phyloP scores from a whole-genome alignment of 768 basidiomycete species.

The Leccinum variicolor region DNA sequence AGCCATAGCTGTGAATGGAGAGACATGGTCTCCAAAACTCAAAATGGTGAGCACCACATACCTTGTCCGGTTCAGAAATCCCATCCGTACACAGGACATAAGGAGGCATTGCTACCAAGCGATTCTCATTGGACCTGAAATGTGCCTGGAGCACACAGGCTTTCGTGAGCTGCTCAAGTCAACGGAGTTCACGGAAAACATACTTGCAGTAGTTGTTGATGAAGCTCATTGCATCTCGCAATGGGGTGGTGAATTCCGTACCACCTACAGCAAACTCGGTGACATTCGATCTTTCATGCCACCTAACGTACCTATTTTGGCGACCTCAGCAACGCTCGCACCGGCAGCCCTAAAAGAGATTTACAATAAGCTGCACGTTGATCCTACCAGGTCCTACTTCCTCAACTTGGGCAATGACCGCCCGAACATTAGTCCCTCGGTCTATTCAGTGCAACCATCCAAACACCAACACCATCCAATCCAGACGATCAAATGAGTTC shows the following conservation, averaged over 20 bases:
- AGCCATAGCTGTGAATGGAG: not conserved
- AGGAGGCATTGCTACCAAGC: not conserved
- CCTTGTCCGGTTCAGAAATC: not conserved
- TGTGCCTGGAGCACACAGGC: not conserved
- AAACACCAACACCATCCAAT: too few species aligned
- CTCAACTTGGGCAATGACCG: not conserved
- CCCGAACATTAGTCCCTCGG: not conserved
- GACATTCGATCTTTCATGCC: not conserved
- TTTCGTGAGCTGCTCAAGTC: not conserved
- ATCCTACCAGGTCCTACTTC: not conserved
- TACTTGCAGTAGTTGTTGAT: not conserved
- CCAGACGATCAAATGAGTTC: too few species aligned
- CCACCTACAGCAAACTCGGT: not conserved
- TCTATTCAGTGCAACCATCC: not conserved
- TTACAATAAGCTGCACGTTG: not conserved
- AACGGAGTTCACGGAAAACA: not conserved
- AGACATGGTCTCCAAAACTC: not conserved
- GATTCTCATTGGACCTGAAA: not conserved
- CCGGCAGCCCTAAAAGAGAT: not conserved
- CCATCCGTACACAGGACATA: not conserved
- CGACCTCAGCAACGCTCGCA: not conserved
- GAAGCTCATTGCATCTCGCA: not conserved
- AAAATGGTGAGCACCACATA: not conserved
- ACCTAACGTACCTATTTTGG: not conserved
- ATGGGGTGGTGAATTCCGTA: not conserved